A percentile compares a stretch with the other conserved stretches of the same genome.
phyloP scores from a whole-genome alignment of 2,329 filamentous ascomycete species.

The Rachicladosporium sp. region DNA sequence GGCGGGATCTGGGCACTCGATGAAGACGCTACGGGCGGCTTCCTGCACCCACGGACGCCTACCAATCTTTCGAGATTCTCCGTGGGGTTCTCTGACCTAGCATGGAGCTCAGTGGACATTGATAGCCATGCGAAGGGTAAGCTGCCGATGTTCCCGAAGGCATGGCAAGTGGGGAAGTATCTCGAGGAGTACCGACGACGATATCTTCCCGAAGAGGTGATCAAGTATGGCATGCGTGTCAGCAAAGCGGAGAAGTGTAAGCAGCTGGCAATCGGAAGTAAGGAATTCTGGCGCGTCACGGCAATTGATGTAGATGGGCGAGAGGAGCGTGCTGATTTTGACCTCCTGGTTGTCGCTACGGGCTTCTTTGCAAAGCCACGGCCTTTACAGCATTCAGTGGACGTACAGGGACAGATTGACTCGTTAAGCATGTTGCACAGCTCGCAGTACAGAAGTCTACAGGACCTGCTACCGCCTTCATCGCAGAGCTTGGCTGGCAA shows the following conservation, averaged over 20 bases:
- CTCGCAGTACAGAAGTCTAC: slow-evolving; percentile 49
- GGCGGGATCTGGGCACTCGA: slow-evolving; percentile 64
- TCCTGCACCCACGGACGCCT: slow-evolving; percentile 46
- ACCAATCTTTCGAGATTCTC: slow-evolving; percentile 69
- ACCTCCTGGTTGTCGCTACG: slow-evolving; percentile 59
- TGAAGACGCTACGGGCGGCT: slow-evolving; percentile 33
- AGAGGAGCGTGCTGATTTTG: slow-evolving; percentile 37
- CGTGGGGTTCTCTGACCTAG: slow-evolving; percentile 50
- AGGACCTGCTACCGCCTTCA: slow-evolving; percentile 17
- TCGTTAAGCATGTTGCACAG: slow-evolving; percentile 50
- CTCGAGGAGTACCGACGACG: slow-evolving; percentile 50
- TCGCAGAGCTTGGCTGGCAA: slow-evolving; percentile 25
- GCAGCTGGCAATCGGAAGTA: neutral
- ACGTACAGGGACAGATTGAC: neutral
- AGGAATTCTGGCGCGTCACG: slow-evolving; percentile 13
- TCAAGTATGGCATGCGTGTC: slow-evolving; percentile 29
- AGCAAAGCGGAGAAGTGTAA: slow-evolving; percentile 5
- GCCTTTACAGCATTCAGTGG: slow-evolving; percentile 40
- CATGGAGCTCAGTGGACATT: slow-evolving; percentile 47
- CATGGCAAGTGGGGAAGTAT: slow-evolving; percentile 66
- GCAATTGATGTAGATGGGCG: slow-evolving; percentile 9
- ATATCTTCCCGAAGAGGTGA: slow-evolving; percentile 42
- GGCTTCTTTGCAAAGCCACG: slow-evolving; percentile 62
- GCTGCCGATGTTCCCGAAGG: slow-evolving; percentile 55
- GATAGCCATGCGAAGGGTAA: neutral